These are phyloP conservation scores for Eimeria sp. DNA, from an alignment of 169 alveolate genomes.

Conservation along the genomic window DNA sequence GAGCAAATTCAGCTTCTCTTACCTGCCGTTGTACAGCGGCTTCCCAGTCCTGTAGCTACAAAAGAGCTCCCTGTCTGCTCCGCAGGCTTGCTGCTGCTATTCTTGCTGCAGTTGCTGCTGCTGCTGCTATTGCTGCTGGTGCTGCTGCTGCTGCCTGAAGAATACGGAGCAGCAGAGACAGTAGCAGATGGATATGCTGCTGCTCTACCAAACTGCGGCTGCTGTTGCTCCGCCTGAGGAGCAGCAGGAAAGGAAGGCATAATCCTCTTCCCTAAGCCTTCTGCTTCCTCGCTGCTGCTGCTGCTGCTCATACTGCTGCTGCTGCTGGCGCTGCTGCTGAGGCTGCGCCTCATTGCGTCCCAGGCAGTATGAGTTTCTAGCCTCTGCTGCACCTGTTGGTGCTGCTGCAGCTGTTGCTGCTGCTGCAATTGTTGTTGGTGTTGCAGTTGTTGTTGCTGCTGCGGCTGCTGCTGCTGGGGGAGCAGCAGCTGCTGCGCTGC, in stretches of 20 bases:
- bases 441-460: constrained; percentile 26
- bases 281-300: constrained; percentile 43
- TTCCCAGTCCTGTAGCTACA: neutral
- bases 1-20: constrained; percentile 5
- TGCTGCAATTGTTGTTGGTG: neutral
- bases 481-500: constrained; percentile 72
- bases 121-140: constrained; percentile 39
- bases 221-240: neutral
- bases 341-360: neutral
- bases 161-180: neutral
- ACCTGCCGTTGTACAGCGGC: constrained; percentile 76
- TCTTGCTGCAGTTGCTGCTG: constrained; percentile 66
- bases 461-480: constrained; percentile 64
- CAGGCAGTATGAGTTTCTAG: neutral
- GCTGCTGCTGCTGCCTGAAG: constrained; percentile 48
- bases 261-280: neutral
- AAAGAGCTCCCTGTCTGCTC: neutral
- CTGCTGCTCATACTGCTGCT: constrained; percentile 31
- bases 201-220: constrained; percentile 6
- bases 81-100: constrained; percentile 28
- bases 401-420: constrained; percentile 7
- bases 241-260: neutral
- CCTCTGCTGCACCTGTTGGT: neutral
- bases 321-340: constrained; percentile 36
- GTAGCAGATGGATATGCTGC: neutral